A percentile compares a stretch with the other conserved stretches of the same genome.
Evolutionary conservation across 768 basidiomycete genomes (phyloP).

Genomic region (Suillus tomentosus): DNA sequence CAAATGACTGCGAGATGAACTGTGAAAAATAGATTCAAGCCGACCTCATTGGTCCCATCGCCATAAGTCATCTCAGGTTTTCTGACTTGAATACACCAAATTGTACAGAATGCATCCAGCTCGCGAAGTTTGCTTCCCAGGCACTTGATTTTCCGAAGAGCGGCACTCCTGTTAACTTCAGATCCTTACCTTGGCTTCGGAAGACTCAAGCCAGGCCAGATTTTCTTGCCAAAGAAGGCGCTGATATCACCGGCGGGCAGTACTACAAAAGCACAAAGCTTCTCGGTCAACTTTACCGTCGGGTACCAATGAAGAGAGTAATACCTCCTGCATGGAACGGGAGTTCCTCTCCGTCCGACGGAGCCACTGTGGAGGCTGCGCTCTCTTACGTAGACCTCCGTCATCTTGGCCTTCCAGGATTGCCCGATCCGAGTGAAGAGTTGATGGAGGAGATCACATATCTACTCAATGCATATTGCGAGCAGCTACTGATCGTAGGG

Average conservation of each 20-base stretch:
- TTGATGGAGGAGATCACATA: constrained; percentile 39
- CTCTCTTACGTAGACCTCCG: constrained; percentile 26
- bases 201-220: constrained; percentile 49
- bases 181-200: constrained; percentile 44
- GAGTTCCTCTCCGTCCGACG: constrained; percentile 26
- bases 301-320: constrained; percentile 39
- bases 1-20: not conserved
- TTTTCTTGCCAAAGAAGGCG: constrained; percentile 67
- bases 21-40: constrained; percentile 1
- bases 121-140: constrained; percentile 60
- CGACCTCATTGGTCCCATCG: constrained; percentile 61
- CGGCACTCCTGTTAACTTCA: constrained; percentile 37
- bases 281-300: constrained; percentile 64
- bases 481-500: constrained; percentile 37
- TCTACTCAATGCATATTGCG: constrained; percentile 38
- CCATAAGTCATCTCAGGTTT: constrained; percentile 63
- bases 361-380: constrained; percentile 26
- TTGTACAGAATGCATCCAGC: constrained; percentile 53
- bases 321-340: constrained; percentile 28
- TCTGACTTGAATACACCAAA: constrained; percentile 51
- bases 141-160: constrained; percentile 49
- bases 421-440: constrained; percentile 26
- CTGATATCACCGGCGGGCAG: constrained; percentile 14
- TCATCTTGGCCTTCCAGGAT: constrained; percentile 31
- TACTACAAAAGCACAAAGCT: constrained; percentile 57